A percentile compares a stretch with the other conserved stretches of the same genome.
These are phyloP conservation scores for Escallonia herrerae DNA, from an alignment of 129 eudicot genomes.

Conservation along the genomic window DNA sequence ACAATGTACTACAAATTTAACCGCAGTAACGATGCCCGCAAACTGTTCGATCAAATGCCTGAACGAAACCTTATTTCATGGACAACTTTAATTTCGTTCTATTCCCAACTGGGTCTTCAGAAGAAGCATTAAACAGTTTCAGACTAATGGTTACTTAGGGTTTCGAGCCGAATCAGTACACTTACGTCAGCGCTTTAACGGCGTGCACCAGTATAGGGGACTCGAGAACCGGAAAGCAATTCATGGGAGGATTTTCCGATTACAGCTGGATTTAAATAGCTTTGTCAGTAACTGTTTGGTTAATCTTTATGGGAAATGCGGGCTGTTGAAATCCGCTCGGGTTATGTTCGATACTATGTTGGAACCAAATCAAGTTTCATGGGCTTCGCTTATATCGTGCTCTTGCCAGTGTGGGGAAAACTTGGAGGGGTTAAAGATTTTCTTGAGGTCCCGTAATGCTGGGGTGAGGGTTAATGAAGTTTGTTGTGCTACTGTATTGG, in stretches of 20 bases:
- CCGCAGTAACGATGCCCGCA: conserved; percentile 32
- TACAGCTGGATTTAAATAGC: conserved; percentile 29
- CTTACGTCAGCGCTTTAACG: conserved; percentile 54
- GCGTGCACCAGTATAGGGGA: conserved; percentile 40
- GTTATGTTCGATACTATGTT: conserved; percentile 40
- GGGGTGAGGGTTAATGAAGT: conserved; percentile 53
- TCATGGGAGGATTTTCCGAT: conserved; percentile 43
- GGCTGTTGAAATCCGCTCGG: conserved; percentile 40
- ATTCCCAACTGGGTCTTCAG: conserved; percentile 38
- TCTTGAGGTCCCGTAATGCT: conserved; percentile 31
- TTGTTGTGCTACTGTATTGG: conserved; percentile 39
- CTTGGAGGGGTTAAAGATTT: conserved; percentile 41
- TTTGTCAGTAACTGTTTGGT: conserved; percentile 57
- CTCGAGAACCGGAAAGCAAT: conserved; percentile 44
- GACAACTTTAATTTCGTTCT: conserved; percentile 50
- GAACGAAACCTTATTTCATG: conserved; percentile 58
- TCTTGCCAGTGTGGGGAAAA: conserved; percentile 51
- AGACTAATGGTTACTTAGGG: conserved; percentile 48
- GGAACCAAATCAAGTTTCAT: conserved; percentile 51
- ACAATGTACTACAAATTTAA: conserved; percentile 42
- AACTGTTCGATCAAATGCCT: conserved; percentile 64
- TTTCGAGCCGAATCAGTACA: conserved; percentile 46
- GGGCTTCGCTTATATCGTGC: conserved; percentile 52
- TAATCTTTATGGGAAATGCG: conserved; percentile 74
- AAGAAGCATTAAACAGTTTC: conserved; percentile 25